These are phyloP conservation scores for Vanrija pseudolonga DNA, from an alignment of 1,284 basidiomycete species.

Conservation along the genomic window DNA sequence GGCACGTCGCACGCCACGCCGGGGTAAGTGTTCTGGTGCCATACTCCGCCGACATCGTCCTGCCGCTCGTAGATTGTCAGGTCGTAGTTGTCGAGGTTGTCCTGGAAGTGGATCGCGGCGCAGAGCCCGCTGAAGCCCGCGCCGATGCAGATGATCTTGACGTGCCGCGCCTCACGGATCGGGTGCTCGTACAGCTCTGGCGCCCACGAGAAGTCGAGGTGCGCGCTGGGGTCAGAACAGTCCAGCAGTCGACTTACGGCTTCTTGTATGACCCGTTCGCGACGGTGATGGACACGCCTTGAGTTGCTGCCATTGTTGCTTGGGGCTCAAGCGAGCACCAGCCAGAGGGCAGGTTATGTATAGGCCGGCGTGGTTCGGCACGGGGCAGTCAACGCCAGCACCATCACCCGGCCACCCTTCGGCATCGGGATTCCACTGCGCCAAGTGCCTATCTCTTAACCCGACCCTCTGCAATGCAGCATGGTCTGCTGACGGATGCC, in stretches of 20 bases:
- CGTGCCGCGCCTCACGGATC: neutral
- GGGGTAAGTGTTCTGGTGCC: conserved; percentile 33
- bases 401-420: no score
- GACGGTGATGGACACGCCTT: no score
- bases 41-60: conserved; percentile 14
- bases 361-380: neutral
- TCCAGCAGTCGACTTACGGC: no score
- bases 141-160: conserved; percentile 5
- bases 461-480: no score
- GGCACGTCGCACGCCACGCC: conserved; percentile 32
- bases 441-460: no score
- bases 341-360: neutral
- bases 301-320: neutral
- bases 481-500: no score
- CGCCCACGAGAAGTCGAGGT: conserved; percentile 6
- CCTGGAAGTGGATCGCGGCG: conserved; percentile 7
- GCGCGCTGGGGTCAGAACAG: no score
- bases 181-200: conserved; percentile 7
- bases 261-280: no score
- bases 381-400: neutral
- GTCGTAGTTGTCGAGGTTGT: conserved; percentile 4
- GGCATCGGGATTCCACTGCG: no score
- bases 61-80: conserved; percentile 11
- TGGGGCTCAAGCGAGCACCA: neutral
- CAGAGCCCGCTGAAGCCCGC: conserved; percentile 15